A percentile compares a stretch with the other conserved stretches of the same genome.
Evolutionary conservation across 2,329 filamentous ascomycete species (phyloP).

Genomic region (Atkinsonella texensis): DNA sequence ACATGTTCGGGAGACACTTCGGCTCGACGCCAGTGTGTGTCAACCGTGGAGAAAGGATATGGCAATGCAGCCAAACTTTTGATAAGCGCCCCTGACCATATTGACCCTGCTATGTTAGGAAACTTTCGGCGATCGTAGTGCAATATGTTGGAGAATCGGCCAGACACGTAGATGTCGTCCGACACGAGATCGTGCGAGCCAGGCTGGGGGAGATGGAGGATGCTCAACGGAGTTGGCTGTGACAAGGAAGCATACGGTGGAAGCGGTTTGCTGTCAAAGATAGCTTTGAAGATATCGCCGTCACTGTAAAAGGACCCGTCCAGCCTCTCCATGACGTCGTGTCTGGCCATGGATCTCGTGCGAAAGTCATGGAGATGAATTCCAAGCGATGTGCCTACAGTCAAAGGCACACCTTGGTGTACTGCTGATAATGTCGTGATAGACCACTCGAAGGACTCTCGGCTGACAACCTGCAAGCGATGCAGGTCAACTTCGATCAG

Average conservation of each 20-base stretch:
- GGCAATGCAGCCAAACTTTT: conserved; percentile 61
- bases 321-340: conserved; percentile 25
- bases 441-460: conserved; percentile 64
- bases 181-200: conserved; percentile 44
- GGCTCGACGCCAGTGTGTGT: conserved; percentile 45
- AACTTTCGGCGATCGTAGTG: conserved; percentile 85
- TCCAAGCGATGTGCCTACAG: conserved; percentile 70
- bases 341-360: conserved; percentile 20
- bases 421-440: conserved; percentile 73
- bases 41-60: conserved; percentile 51
- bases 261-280: conserved; percentile 41
- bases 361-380: conserved; percentile 76
- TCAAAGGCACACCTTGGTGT: conserved; percentile 56
- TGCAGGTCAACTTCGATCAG: conserved; percentile 74
- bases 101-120: conserved; percentile 61
- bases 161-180: conserved; percentile 76
- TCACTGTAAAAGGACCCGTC: conserved; percentile 14
- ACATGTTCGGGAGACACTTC: conserved; percentile 44
- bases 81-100: conserved; percentile 73
- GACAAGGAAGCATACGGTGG: conserved; percentile 59
- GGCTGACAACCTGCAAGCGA: conserved; percentile 56
- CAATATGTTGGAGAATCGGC: conserved; percentile 77
- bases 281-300: conserved; percentile 20
- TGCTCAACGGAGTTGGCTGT: conserved; percentile 70
- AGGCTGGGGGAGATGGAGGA: conserved; percentile 59